Percentiles rank a stretch among this genome's conserved stretches.
phyloP scores from a whole-genome alignment of 2,329 filamentous ascomycete species.

The Epicoccum nigrum region DNA sequence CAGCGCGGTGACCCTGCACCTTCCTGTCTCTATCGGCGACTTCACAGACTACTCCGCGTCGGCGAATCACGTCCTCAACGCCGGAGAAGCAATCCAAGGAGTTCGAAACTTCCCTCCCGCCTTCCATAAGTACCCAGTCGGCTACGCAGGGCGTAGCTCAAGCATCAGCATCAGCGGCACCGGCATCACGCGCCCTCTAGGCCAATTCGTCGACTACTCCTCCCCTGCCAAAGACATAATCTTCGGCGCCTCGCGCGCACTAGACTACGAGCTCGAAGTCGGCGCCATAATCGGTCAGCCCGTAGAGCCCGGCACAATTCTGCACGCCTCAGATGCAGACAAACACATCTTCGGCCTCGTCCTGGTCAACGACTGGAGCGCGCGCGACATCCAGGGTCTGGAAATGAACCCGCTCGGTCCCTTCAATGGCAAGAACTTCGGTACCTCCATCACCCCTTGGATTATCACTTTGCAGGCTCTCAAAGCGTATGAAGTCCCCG shows the following conservation, averaged over 20 bases:
- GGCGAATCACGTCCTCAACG: conserved; percentile 60
- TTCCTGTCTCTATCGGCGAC: conserved; percentile 62
- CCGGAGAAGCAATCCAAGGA: conserved; percentile 45
- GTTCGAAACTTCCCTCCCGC: conserved; percentile 30
- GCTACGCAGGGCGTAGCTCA: conserved; percentile 62
- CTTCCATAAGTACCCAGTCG: conserved; percentile 51
- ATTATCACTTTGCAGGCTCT: conserved; percentile 66
- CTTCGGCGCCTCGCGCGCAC: conserved; percentile 48
- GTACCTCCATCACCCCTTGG: conserved; percentile 67
- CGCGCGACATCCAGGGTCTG: conserved; percentile 66
- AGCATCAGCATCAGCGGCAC: conserved; percentile 59
- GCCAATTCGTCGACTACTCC: conserved; percentile 34
- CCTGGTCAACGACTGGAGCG: conserved; percentile 67
- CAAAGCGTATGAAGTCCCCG: conserved; percentile 38
- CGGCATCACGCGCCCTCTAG: conserved; percentile 35
- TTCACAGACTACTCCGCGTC: conserved; percentile 66
- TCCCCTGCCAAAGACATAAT: conserved; percentile 58
- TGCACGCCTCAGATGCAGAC: conserved; percentile 51
- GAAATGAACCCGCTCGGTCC: conserved; percentile 68
- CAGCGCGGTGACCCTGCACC: conserved; percentile 54
- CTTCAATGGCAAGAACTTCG: conserved; percentile 66
- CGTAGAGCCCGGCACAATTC: conserved; percentile 45
- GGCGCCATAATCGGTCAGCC: conserved; percentile 54
- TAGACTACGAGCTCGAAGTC: conserved; percentile 60
- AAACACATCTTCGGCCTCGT: conserved; percentile 69